Evolutionary conservation across 208 protist genomes (phyloP).

Genomic region (Trypanosomatidae sp.): DNA sequence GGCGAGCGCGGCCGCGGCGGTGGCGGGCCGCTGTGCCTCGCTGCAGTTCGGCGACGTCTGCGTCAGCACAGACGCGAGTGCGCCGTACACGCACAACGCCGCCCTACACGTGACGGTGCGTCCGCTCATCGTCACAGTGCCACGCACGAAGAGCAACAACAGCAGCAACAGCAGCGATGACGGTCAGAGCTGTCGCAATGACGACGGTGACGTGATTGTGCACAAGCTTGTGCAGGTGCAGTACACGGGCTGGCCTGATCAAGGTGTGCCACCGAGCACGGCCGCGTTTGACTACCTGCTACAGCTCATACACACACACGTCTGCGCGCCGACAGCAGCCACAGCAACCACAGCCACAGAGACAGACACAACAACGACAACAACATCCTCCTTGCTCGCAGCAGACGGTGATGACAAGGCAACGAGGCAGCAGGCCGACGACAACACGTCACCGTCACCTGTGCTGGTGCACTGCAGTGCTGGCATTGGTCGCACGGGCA

Average conservation of each 20-base stretch:
- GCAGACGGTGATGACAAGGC: neutral
- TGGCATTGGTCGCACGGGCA: constrained; percentile 74
- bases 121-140: constrained; percentile 6
- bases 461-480: constrained; percentile 83
- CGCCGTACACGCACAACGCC: constrained; percentile 12
- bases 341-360: neutral
- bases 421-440: neutral
- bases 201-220: constrained; percentile 1
- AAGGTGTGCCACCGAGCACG: constrained; percentile 51
- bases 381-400: neutral
- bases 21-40: no score
- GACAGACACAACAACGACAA: neutral
- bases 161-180: neutral
- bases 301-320: constrained; percentile 12
- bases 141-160: no score
- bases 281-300: constrained; percentile 49
- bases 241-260: constrained; percentile 79
- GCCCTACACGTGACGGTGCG: constrained; percentile 7
- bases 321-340: neutral
- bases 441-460: constrained; percentile 1
- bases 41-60: constrained; percentile 9
- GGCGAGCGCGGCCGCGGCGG: neutral
- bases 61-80: constrained; percentile 18
- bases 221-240: constrained; percentile 39
- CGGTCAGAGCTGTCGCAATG: neutral